A percentile compares a stretch with the other conserved stretches of the same genome.
Conservation (phyloP, 2,329 filamentous ascomycete genomes). For the Hypocrella siamensis region DNA sequence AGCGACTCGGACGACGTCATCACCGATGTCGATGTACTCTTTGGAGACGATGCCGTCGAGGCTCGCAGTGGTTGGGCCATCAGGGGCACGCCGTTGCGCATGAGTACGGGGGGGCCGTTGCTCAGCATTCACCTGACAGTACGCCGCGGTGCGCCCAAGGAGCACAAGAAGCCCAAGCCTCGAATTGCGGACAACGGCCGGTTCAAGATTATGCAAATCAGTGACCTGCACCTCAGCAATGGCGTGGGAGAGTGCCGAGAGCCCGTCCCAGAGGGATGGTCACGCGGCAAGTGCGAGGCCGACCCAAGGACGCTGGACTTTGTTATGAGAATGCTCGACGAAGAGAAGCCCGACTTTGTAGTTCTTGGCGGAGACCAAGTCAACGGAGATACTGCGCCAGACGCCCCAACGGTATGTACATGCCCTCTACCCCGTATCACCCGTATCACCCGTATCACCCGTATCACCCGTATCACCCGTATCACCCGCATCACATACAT, state of each 20-base stretch:
- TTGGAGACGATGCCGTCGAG: conserved; percentile 82
- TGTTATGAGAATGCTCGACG: conserved; percentile 65
- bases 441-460: no score
- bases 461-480: no score
- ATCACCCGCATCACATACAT: no score
- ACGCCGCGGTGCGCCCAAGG: conserved; percentile 51
- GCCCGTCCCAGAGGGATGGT: conserved; percentile 56
- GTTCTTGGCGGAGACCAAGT: conserved; percentile 89
- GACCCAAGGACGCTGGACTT: conserved; percentile 88
- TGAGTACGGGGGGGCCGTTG: conserved; percentile 45
- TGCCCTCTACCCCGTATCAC: not conserved
- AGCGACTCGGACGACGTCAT: conserved; percentile 61
- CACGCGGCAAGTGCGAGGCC: conserved; percentile 72
- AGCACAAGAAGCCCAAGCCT: conserved; percentile 52
- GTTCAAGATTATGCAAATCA: conserved; percentile 94
- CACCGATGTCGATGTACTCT: conserved; percentile 73
- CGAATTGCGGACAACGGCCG: conserved; percentile 77
- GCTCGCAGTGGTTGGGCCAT: conserved; percentile 75
- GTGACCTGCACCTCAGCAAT: conserved; percentile 89
- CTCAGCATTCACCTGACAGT: conserved; percentile 65
- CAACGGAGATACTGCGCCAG: conserved; percentile 82
- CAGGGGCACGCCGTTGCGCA: conserved; percentile 54
- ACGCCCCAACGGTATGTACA: conserved; percentile 63
- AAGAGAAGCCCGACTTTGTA: conserved; percentile 87
- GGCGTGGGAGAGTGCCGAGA: conserved; percentile 77